Conservation (phyloP, 2,329 filamentous ascomycete species). For the Pseudogymnoascus sp. region DNA sequence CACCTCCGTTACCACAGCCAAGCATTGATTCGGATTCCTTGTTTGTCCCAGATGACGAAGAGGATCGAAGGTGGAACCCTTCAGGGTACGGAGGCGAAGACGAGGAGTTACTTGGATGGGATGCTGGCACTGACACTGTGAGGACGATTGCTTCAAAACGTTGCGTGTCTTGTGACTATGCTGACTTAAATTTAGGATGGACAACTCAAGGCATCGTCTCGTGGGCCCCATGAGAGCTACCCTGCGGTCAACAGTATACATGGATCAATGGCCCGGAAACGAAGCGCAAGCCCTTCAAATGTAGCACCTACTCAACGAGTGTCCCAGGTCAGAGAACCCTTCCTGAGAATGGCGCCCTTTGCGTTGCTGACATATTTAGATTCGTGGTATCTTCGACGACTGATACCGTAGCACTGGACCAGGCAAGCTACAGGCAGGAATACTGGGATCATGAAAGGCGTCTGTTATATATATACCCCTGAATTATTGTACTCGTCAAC, state of each 20-base stretch:
- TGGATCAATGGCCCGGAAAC: conserved; percentile 8
- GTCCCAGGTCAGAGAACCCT: conserved; percentile 51
- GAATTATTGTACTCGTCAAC: neutral
- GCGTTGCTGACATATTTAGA: conserved; percentile 22
- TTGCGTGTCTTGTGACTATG: conserved; percentile 25
- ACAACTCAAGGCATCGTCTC: conserved; percentile 21
- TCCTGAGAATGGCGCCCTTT: conserved; percentile 12
- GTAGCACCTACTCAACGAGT: conserved; percentile 69
- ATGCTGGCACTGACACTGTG: conserved; percentile 58
- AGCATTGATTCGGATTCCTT: conserved; percentile 59
- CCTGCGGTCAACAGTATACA: conserved; percentile 11
- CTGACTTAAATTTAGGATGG: conserved; percentile 19
- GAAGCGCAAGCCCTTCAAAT: conserved; percentile 24
- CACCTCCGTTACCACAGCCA: conserved; percentile 47
- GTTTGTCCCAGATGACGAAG: conserved; percentile 59
- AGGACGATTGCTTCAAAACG: conserved; percentile 24
- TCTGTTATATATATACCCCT: conserved; percentile 3
- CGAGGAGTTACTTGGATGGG: conserved; percentile 66
- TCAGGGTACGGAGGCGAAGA: conserved; percentile 58
- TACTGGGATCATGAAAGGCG: neutral
- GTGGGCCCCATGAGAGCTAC: conserved; percentile 14
- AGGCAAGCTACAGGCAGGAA: neutral
- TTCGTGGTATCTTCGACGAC: conserved; percentile 28
- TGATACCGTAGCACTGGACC: conserved; percentile 16
- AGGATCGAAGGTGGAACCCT: conserved; percentile 67